Base-by-base conservation (phyloP, 192 early-diverging fungal species). In the Dissophora globulifera region DNA sequence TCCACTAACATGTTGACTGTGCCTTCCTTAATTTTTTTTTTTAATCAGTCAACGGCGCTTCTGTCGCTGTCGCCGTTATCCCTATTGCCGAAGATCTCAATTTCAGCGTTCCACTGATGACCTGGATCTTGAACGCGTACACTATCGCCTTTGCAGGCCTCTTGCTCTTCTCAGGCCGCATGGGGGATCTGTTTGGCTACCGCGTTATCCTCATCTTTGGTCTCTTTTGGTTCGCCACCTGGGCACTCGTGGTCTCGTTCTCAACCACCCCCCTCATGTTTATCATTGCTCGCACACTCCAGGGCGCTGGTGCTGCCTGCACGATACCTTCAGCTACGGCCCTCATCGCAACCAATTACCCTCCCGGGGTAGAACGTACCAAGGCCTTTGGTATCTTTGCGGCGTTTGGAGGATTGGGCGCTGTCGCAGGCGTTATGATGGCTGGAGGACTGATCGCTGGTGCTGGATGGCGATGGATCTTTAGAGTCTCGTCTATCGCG, bases 401-500 rank as follows among this genome's bases (percentile, higher is more conserved):
- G 17, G 71, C 71, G 11, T 75, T 75, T 40, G 71, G 71, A 38
- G 71, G 71, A 23, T 32, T 75, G n/a, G 71, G 71, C 20, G 71
- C 62, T 2, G 56, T 75, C 1, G 46, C 33, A 29, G 79, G 79
- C 9, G 57, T 80, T n/a, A 26, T 80, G 15, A 20, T 80, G 25
- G 79, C 69, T 2, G 79, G 79, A 62, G 70, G 65, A 1, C 43
- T 80, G 19, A 58, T 74, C 25, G 43, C 55, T 17, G 69, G 64
- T 12, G 69, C 69, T 33, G 79, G 79, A 7, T 80, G 79, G 79
- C 13, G 17, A 20, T 80, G 79, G 79, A 80, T 80, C 38, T 80
- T 80, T 50, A 53, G 66, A 23, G 40, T 80, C 23, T 80, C 79
- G 6, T 45, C 70, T 12, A 64, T 80, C 35, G 58, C 46, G 6